Evolutionary conservation across 2,329 filamentous ascomycete species (phyloP), one percentile per base, ranked within the genome.

Genomic region (Colletotrichum gloeosporioides): DNA sequence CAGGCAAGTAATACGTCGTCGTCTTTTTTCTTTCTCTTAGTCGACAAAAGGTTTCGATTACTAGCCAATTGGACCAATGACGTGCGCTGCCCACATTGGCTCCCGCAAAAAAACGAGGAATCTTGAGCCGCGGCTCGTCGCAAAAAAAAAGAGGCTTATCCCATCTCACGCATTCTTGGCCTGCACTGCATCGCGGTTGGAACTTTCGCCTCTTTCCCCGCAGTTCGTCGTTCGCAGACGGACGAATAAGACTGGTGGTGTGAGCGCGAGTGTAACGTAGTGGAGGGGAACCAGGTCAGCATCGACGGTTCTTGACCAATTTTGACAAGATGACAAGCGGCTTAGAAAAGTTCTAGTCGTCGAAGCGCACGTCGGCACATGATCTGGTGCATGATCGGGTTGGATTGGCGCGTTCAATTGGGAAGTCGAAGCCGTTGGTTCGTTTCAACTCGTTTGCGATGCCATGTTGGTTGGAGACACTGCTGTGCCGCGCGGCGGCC

Each of bases 191-290:
- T 44, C 29, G 57, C 44, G 16, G 53, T 64, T 69, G 73, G 57
- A 53, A 69, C 70, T 61, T 61, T 69, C 64, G 70, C 69, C 70
- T 68, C 70, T 73, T 53, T 69, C 73, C 73, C 73, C 73, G 73
- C 73, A 73, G 70, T 65, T 69, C n/a, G 55, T 32, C 39, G 34
- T 57, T 53, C 32, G 64, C 71, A 65, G 27, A 59, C 22, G 73
- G 73, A 36, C 73, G 62, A 76, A 76, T 76, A 57, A 69, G 70
- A 76, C 64, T 64, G 39, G 29, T 57, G 68, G 59, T 22, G 49
- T 31, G 73, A 67, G 59, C 62, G 57, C 73, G 59, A 57, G 64
- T 76, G 73, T 65, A 76, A 73, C 70, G 70, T 73, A 69, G 64
- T 67, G 70, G 71, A 65, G 70, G 69, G 64, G 64, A 65, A 74